Base-by-base conservation (phyloP, 768 basidiomycete species). In the Kwoniella pini region DNA sequence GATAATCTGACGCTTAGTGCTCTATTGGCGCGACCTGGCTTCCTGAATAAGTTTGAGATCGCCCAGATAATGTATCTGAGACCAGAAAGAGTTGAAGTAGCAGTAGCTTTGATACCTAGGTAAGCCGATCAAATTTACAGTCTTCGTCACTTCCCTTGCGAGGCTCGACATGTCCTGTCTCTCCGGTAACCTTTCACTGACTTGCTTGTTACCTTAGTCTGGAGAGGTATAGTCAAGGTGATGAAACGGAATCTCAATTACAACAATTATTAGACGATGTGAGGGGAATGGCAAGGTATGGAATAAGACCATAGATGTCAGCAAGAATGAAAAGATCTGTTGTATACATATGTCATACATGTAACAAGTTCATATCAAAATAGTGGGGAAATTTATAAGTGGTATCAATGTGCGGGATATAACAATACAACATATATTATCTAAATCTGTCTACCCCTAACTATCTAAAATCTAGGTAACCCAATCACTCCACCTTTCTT, bases 11-110 rank as follows among this genome's bases (percentile, higher is more conserved):
- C 3, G 12, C 19, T 13, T 52, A 73, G 71, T 27, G 69, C 67
- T 17, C 60, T 73, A 4, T 19, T 50, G n/a, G 67, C 69, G 0
- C 60, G 65, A 31, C 55, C 61, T n/a, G 62, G 60, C 0, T 74
- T 74, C 39, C 53, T 75, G 19, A 75, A 75, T 55, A 75, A 72
- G 42, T 75, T 75, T 52, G 74, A 75, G 55, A 64, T 70, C 10
- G 74, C 74, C 3, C 74, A 75, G 40, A 70, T 75, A 58, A 69
- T 72, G 62, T 75, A 75, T 46, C 65, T 75, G 11, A 57, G 68
- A 3, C 74, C 74, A 9, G 65, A 70, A 49, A 48, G 60, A 19
- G 67, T 75, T 5, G 71, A 72, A 43, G 71, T 66, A 1, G 74
- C 74, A 22, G 67, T 72, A 5, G 67, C 71, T 1, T 48, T 75